Base-by-base conservation (phyloP, 2,329 filamentous ascomycete genomes). In the Talaromyces sp. region DNA sequence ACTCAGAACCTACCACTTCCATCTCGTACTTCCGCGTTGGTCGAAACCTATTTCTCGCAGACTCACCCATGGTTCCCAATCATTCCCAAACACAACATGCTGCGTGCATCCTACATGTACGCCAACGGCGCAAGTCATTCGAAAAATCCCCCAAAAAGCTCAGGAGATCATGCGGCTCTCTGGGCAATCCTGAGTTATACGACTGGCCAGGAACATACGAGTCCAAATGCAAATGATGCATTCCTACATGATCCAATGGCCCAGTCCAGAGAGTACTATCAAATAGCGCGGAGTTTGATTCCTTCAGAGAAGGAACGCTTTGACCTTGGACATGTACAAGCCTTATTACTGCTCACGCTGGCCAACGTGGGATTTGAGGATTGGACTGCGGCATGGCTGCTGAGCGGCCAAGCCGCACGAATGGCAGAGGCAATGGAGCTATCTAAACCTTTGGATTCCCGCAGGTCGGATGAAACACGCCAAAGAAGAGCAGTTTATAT, bases 41-140 rank as follows among this genome's bases (percentile, higher is more conserved):
- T 85, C 36, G 81, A 84, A 63, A 73, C 79, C 10, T 85, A 84
- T 63, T 84, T 84, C 61, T 77, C 81, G 0, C 78, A 79, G 57
- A 83, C 80, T 0, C 81, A 85, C 62, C 78, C 77, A 25, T 85
- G 83, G 82, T 77, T 85, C 31, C 83, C 83, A 0, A 78, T 85
- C n/a, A 74, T 80, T 25, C 79, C 82, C 51, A 84, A 82, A 65
- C 80, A 84, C 61, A 78, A 80, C 57, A 75, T 84, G 8, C 70
- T 84, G 15, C 80, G 80, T 58, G 73, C 78, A 3, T 81, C 80
- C n/a, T 84, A 84, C 64, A 75, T 78, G 6, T 83, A 82, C 64
- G 77, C 78, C 46, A 71, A 75, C 8, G 64, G 74, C 9, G 76
- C 77, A 7, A 53, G 73, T 19, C 65, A 65, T 37, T 43, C 72